Evolutionary conservation across 148 eudicot genomes (phyloP).

Genomic region (Rhododendron williamsianum): DNA sequence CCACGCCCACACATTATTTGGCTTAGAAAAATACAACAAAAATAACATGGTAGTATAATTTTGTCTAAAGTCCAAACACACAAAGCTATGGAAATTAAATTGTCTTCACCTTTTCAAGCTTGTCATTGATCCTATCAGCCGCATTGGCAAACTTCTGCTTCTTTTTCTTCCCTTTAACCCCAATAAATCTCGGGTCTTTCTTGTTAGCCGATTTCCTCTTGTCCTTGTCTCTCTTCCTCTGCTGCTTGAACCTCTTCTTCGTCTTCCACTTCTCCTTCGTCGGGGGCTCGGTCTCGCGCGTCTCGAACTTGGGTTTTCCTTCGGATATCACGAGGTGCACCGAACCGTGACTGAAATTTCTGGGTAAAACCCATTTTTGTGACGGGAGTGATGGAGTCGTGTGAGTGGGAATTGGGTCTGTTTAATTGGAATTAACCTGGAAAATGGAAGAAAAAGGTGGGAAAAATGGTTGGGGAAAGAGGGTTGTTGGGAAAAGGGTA

Average conservation of each 20-base stretch:
- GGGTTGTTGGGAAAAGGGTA: background rate
- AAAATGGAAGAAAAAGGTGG: slow-evolving; percentile 2
- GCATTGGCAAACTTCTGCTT: slow-evolving; percentile 66
- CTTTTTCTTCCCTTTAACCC: slow-evolving; percentile 54
- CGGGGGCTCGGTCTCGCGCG: slow-evolving; percentile 68
- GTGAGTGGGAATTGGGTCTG: slow-evolving; percentile 6
- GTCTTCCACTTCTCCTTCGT: slow-evolving; percentile 76
- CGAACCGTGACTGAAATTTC: slow-evolving; percentile 54
- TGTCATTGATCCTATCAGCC: slow-evolving; percentile 67
- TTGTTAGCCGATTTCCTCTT: slow-evolving; percentile 71
- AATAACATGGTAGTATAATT: background rate
- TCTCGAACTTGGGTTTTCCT: slow-evolving; percentile 83
- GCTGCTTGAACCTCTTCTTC: slow-evolving; percentile 76
- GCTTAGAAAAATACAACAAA: too few relatives aligned
- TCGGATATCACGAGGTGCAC: slow-evolving; percentile 66
- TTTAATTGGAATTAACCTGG: slow-evolving; percentile 8
- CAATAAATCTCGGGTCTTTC: slow-evolving; percentile 71
- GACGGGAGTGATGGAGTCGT: background rate
- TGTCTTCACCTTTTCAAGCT: slow-evolving; percentile 55
- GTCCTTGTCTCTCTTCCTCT: slow-evolving; percentile 66
- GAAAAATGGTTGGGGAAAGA: background rate
- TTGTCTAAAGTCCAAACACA: background rate
- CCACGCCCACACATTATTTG: too few relatives aligned
- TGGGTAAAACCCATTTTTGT: slow-evolving; percentile 20
- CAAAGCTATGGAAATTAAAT: background rate